Conservation (phyloP, 2,329 filamentous ascomycete genomes). For the Xylaria sp. region DNA sequence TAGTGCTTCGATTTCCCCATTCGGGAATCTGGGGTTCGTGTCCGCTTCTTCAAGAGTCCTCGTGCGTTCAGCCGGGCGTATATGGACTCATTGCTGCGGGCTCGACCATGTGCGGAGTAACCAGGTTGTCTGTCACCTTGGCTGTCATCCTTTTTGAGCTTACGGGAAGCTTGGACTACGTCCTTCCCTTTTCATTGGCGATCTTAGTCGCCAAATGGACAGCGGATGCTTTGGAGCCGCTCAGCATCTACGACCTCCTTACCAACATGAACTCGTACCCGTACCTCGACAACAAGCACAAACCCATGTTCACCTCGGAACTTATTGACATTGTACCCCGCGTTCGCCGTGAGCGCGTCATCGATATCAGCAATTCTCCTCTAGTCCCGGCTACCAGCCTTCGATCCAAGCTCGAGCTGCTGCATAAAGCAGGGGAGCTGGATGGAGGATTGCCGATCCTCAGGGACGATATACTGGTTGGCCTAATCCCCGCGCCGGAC, state of each 20-base stretch:
- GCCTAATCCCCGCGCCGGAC: conserved; percentile 90
- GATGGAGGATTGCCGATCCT: conserved; percentile 91
- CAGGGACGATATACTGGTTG: conserved; percentile 76
- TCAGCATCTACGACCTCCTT: conserved; percentile 92
- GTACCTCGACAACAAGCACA: conserved; percentile 94
- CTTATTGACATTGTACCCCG: conserved; percentile 84
- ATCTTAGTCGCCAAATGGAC: conserved; percentile 98
- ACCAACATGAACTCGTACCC: conserved; percentile 98
- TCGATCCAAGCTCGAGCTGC: conserved; percentile 75
- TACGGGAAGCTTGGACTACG: conserved; percentile 92
- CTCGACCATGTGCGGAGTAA: conserved; percentile 97
- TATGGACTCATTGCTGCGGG: conserved; percentile 94
- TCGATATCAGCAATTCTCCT: conserved; percentile 85
- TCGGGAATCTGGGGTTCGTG: conserved; percentile 77
- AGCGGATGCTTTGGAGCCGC: conserved; percentile 89
- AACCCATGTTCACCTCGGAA: conserved; percentile 86
- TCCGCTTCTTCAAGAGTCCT: conserved; percentile 68
- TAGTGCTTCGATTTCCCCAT: conserved; percentile 73
- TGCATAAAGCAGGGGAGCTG: conserved; percentile 85
- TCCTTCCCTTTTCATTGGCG: conserved; percentile 89
- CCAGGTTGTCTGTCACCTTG: conserved; percentile 86
- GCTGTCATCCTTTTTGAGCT: conserved; percentile 96
- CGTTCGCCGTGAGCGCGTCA: conserved; percentile 73
- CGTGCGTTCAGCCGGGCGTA: conserved; percentile 93
- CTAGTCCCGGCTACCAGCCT: conserved; percentile 77